Percentiles rank a stretch among this genome's conserved stretches.
Evolutionary conservation across 768 basidiomycete species (phyloP).

Genomic region (Myochromella boudieri): DNA sequence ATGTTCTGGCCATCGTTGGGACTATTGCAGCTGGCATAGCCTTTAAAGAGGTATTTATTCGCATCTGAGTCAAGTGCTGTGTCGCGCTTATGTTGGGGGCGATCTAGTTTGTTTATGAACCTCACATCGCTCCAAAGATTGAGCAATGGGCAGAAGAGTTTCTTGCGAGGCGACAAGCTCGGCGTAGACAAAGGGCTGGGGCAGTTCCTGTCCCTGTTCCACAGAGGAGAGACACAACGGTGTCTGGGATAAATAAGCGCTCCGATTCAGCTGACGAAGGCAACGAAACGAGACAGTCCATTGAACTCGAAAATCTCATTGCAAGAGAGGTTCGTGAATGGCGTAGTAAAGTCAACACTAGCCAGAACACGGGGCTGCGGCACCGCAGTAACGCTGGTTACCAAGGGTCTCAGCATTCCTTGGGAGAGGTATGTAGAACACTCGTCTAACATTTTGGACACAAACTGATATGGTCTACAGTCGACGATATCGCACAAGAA

Average conservation of each 20-base stretch:
- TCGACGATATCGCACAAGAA: background rate
- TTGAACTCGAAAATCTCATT: slow-evolving; percentile 56
- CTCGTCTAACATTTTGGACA: background rate
- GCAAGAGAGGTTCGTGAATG: slow-evolving; percentile 53
- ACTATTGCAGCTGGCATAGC: slow-evolving; percentile 16
- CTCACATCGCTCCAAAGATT: slow-evolving; percentile 62
- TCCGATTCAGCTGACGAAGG: slow-evolving; percentile 19
- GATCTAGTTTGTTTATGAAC: slow-evolving; percentile 66
- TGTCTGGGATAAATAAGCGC: slow-evolving; percentile 23
- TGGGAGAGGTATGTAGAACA: slow-evolving; percentile 47
- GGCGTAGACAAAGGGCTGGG: slow-evolving; percentile 28
- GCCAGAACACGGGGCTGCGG: slow-evolving; percentile 23
- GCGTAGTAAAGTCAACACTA: slow-evolving; percentile 42
- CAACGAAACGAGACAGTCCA: slow-evolving; percentile 19
- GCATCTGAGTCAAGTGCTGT: background rate
- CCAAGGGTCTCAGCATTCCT: slow-evolving; percentile 23
- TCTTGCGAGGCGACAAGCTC: slow-evolving; percentile 30
- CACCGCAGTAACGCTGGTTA: slow-evolving; percentile 27
- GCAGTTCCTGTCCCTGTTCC: slow-evolving; percentile 16
- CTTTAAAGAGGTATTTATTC: slow-evolving; percentile 16
- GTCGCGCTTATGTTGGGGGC: background rate
- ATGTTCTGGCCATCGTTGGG: slow-evolving; percentile 15
- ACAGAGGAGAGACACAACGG: slow-evolving; percentile 23
- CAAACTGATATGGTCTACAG: background rate
- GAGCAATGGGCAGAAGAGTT: slow-evolving; percentile 47